phyloP scores from a whole-genome alignment of 306 rosid species.

The Crotalaria pallida region DNA sequence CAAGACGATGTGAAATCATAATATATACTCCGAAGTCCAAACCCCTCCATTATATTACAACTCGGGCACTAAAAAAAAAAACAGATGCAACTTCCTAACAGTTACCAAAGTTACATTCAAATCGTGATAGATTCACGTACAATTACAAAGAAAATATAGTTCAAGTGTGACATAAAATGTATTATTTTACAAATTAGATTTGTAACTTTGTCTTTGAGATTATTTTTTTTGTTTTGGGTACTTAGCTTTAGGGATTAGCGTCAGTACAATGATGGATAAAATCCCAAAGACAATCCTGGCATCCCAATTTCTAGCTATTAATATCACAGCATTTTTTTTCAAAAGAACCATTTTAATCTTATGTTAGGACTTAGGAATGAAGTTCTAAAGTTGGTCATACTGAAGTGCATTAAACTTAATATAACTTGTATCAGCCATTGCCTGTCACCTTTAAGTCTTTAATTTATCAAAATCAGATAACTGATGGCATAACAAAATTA shows the following conservation, averaged over 20 bases:
- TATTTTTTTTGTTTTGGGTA: too few relatives aligned
- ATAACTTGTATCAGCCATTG: not conserved
- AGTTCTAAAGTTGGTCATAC: not conserved
- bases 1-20: conserved; percentile 13
- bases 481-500: not conserved
- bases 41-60: not conserved
- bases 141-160: not conserved
- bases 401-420: not conserved
- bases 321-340: not conserved
- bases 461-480: not conserved
- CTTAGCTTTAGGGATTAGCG: not conserved
- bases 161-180: not conserved
- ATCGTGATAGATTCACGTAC: not conserved
- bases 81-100: not conserved
- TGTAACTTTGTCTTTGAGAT: not conserved
- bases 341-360: not conserved
- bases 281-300: not conserved
- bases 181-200: not conserved
- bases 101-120: not conserved
- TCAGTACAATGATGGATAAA: not conserved
- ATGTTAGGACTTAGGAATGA: not conserved
- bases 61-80: not conserved
- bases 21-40: not conserved
- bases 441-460: not conserved
- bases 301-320: not conserved